phyloP scores from a whole-genome alignment of 192 early-diverging fungal genomes.

The Geranomyces variabilis region DNA sequence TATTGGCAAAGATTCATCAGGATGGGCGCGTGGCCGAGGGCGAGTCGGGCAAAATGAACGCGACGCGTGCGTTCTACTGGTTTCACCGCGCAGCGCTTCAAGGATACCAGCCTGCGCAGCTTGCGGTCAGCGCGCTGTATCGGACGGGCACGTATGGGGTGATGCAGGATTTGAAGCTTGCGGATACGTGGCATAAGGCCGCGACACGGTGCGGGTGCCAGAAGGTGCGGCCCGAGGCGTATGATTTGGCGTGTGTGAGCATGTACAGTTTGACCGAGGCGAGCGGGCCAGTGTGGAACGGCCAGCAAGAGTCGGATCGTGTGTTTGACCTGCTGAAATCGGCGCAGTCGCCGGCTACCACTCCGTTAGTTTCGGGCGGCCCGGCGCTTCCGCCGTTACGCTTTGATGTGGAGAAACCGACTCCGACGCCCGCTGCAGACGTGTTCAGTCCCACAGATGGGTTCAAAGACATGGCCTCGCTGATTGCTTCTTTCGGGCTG shows the following conservation, averaged over 20 bases:
- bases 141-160: conserved; percentile 27
- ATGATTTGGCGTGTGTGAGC: conserved; percentile 30
- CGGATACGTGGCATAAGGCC: conserved; percentile 40
- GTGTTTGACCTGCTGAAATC: background rate
- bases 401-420: background rate
- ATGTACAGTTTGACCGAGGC: conserved; percentile 36
- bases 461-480: conserved; percentile 17
- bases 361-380: background rate
- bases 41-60: background rate
- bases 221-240: conserved; percentile 1
- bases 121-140: conserved; percentile 35
- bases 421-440: background rate
- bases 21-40: conserved; percentile 24
- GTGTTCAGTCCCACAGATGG: background rate
- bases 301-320: background rate
- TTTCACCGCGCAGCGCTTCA: conserved; percentile 42
- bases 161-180: conserved; percentile 17
- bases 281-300: conserved; percentile 32
- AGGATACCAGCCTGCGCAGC: conserved; percentile 42
- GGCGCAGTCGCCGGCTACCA: background rate
- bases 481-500: too few relatives aligned
- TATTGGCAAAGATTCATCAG: conserved; percentile 37
- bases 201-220: conserved; percentile 33
- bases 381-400: background rate
- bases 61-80: conserved; percentile 41